These are phyloP conservation scores for Cryptosporidium ryanae DNA, from an alignment of 169 alveolate species.

Conservation along the genomic window DNA sequence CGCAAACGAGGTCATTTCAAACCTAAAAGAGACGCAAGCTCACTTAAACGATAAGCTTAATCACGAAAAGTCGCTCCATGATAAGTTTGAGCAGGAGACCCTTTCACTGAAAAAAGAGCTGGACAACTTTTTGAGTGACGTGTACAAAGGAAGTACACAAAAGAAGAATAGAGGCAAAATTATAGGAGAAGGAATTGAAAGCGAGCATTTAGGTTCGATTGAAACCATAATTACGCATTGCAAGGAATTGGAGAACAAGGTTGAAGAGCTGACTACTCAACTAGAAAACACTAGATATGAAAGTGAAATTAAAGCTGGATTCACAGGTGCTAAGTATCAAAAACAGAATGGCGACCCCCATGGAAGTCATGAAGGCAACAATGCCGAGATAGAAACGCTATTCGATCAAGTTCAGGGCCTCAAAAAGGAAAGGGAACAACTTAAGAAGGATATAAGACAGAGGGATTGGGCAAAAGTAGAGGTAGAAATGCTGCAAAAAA, in stretches of 20 bases:
- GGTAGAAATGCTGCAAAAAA: slow-evolving; percentile 37
- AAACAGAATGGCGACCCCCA: too few species aligned
- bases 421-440: slow-evolving; percentile 55
- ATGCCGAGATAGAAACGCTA: slow-evolving; percentile 42
- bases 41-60: slow-evolving; percentile 21
- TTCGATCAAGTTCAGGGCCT: slow-evolving; percentile 53
- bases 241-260: slow-evolving; percentile 43
- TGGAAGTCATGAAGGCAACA: neutral
- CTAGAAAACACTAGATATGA: slow-evolving; percentile 6
- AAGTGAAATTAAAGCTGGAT: too few species aligned
- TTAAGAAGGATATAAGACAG: slow-evolving; percentile 68
- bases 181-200: slow-evolving; percentile 13
- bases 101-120: slow-evolving; percentile 27
- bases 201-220: slow-evolving; percentile 23
- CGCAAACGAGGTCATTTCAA: neutral
- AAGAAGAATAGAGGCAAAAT: slow-evolving; percentile 36
- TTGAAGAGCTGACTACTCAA: slow-evolving; percentile 9
- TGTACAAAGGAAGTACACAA: slow-evolving; percentile 18
- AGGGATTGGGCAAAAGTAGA: slow-evolving; percentile 73
- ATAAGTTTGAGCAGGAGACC: slow-evolving; percentile 56
- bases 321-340: too few species aligned
- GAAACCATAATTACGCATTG: slow-evolving; percentile 45
- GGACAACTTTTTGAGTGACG: slow-evolving; percentile 55
- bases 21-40: slow-evolving; percentile 5
- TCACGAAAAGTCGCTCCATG: slow-evolving; percentile 22